Evolutionary conservation across 164 flowering plant genomes (phyloP).

Genomic region (Liquidambar formosana): DNA sequence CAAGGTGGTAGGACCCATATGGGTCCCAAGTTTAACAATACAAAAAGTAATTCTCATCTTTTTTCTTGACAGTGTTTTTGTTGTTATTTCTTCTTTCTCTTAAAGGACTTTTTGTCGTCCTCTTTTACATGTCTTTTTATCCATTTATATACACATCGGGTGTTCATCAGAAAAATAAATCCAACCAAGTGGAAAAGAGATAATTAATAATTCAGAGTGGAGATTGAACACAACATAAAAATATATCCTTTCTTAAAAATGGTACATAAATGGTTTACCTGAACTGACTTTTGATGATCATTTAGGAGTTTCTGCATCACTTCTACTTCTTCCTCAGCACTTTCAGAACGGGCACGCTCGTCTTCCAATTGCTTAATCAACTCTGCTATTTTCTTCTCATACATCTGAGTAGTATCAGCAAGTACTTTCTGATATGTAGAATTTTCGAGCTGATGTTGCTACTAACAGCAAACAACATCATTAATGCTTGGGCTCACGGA

Average conservation of each 20-base stretch:
- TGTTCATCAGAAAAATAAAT: background rate
- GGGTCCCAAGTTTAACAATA: too few species aligned
- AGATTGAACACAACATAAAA: background rate
- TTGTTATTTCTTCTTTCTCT: too few species aligned
- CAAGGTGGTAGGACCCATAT: too few species aligned
- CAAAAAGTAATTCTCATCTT: too few species aligned
- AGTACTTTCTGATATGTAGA: conserved; percentile 63
- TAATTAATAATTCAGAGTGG: background rate
- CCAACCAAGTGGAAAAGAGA: background rate
- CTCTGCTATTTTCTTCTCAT: conserved; percentile 67
- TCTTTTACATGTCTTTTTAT: too few species aligned
- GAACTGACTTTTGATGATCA: conserved; percentile 42
- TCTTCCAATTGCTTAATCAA: conserved; percentile 33
- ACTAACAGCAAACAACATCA: conserved; percentile 26
- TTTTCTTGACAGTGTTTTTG: too few species aligned
- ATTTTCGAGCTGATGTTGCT: conserved; percentile 56
- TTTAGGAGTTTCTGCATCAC: conserved; percentile 27
- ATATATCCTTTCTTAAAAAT: background rate
- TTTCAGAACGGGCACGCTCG: conserved; percentile 22
- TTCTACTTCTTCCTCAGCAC: conserved; percentile 44
- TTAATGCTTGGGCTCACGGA: conserved; percentile 14
- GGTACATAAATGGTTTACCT: conserved; percentile 28
- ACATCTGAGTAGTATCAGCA: conserved; percentile 77
- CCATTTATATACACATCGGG: too few species aligned
- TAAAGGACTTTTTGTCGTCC: too few species aligned